Conservation (phyloP, 2,329 filamentous ascomycete genomes). For the Thelonectria blattea region DNA sequence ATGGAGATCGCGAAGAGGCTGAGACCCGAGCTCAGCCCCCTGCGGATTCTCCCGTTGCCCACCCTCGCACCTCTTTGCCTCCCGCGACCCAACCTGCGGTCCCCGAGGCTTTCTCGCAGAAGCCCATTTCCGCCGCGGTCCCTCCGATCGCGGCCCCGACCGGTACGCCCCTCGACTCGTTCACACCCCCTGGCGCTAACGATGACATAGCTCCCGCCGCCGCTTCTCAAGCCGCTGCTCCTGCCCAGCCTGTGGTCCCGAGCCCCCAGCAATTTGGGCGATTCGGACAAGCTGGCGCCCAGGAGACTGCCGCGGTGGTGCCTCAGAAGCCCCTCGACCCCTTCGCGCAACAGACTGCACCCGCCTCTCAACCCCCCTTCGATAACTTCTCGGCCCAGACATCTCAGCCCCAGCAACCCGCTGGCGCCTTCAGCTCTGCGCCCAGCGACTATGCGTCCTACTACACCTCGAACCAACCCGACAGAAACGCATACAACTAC, state of each 20-base stretch:
- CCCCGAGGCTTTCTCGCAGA: conserved; percentile 63
- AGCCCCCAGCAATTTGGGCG: conserved; percentile 72
- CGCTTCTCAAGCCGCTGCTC: conserved; percentile 26
- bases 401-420: conserved; percentile 65
- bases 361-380: conserved; percentile 59
- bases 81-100: conserved; percentile 66
- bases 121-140: conserved; percentile 54
- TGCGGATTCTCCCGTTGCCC: conserved; percentile 86
- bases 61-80: conserved; percentile 85
- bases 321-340: conserved; percentile 86
- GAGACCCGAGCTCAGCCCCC: conserved; percentile 94
- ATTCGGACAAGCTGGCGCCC: conserved; percentile 67
- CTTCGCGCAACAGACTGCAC: conserved; percentile 75
- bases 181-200: conserved; percentile 19
- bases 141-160: conserved; percentile 46
- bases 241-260: conserved; percentile 58
- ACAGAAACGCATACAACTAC: conserved; percentile 81
- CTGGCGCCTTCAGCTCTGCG: conserved; percentile 73
- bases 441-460: conserved; percentile 84
- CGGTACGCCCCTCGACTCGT: conserved; percentile 35
- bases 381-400: conserved; percentile 67
- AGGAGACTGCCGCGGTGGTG: conserved; percentile 59
- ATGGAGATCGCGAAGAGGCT: conserved; percentile 92
- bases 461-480: conserved; percentile 77
- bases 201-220: conserved; percentile 26